Conservation (phyloP, 2,329 filamentous ascomycete genomes). For the Cladosporium halotolerans region DNA sequence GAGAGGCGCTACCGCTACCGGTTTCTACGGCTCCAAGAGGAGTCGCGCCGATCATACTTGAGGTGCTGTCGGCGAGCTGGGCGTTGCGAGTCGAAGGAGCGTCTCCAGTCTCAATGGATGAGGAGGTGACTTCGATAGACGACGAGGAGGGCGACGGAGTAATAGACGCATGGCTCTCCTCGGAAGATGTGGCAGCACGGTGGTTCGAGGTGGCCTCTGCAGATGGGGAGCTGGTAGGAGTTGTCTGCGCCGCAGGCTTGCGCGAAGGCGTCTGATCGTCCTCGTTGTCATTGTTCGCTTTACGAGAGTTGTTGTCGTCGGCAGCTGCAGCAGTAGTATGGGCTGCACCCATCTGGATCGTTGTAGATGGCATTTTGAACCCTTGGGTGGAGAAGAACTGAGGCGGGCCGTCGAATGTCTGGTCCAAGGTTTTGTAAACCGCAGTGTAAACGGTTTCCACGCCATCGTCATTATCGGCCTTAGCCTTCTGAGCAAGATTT, state of each 20-base stretch:
- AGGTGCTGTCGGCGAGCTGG: conserved; percentile 1
- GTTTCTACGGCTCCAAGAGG: conserved; percentile 5
- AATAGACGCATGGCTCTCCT: not conserved
- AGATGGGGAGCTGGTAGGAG: conserved; percentile 2
- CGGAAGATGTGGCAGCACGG: not conserved
- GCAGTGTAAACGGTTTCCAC: conserved; percentile 35
- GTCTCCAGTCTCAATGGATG: conserved; percentile 17
- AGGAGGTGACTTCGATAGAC: conserved; percentile 3
- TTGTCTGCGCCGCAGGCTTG: conserved; percentile 12
- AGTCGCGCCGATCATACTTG: conserved; percentile 11
- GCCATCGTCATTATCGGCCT: conserved; percentile 14
- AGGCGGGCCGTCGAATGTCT: conserved; percentile 45
- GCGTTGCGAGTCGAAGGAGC: conserved; percentile 2
- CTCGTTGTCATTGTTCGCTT: conserved; percentile 9
- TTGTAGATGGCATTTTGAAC: conserved; percentile 14
- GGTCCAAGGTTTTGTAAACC: conserved; percentile 49
- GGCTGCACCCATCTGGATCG: conserved; percentile 11
- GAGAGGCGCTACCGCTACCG: not conserved
- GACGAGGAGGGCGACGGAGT: not conserved
- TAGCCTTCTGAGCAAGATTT: conserved; percentile 6
- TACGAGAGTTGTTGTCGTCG: conserved; percentile 1
- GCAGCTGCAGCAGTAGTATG: conserved; percentile 12
- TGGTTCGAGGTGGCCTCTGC: conserved; percentile 5
- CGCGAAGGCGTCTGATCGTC: conserved; percentile 11
- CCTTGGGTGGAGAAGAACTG: conserved; percentile 27